Percentiles rank a stretch among this genome's conserved stretches.
Conservation (phyloP, 192 early-diverging fungal species). For the Coemansia aciculifera region DNA sequence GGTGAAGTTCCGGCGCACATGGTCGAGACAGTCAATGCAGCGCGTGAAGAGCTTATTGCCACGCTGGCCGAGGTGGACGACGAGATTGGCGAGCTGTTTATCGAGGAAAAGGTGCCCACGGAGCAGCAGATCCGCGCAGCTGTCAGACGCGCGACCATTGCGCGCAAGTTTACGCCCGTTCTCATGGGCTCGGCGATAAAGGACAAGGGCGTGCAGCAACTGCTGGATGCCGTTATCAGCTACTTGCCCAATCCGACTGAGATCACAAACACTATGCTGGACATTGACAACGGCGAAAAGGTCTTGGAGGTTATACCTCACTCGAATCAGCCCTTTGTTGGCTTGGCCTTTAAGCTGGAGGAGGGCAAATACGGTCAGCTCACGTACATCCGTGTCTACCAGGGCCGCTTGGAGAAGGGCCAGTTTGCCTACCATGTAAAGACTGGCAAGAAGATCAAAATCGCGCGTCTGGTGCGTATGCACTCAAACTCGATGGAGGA, state of each 20-base stretch:
- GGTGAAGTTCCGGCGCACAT: constrained; percentile 70
- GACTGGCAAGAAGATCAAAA: constrained; percentile 92
- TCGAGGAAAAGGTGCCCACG: constrained; percentile 73
- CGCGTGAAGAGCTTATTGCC: constrained; percentile 73
- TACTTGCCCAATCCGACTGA: constrained; percentile 76
- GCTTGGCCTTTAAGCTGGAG: constrained; percentile 88
- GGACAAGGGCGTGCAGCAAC: constrained; percentile 78
- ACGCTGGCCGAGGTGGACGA: constrained; percentile 83
- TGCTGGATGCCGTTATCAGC: constrained; percentile 68
- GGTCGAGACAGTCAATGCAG: constrained; percentile 62
- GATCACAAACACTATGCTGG: constrained; percentile 72
- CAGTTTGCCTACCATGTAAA: constrained; percentile 85
- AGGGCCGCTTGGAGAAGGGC: constrained; percentile 85
- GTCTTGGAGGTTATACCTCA: constrained; percentile 62
- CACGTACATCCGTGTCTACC: constrained; percentile 96
- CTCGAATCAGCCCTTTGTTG: constrained; percentile 75
- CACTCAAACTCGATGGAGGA: constrained; percentile 99
- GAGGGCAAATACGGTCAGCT: constrained; percentile 95
- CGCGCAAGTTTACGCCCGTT: constrained; percentile 78
- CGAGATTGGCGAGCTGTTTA: constrained; percentile 76
- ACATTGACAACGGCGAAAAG: constrained; percentile 65
- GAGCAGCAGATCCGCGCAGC: constrained; percentile 68
- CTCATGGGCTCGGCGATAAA: constrained; percentile 86
- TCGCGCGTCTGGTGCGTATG: constrained; percentile 95
- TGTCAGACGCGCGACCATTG: constrained; percentile 77